Conservation (phyloP, 1,139 yeast species). For the Yamadazyma buinensis region DNA sequence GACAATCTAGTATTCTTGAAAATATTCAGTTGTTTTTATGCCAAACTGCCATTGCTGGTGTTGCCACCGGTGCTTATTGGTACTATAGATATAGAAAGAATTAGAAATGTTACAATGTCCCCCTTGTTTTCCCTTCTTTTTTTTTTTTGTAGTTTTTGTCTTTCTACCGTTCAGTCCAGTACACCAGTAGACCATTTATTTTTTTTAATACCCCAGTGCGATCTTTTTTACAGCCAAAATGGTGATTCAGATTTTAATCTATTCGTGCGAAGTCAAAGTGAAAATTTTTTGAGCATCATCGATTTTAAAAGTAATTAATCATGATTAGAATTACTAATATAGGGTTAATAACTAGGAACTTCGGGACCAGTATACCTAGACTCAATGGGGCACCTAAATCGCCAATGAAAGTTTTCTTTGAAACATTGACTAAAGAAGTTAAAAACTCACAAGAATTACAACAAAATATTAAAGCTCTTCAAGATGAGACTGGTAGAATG, state of each 20-base stretch:
- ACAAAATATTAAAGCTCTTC: slow-evolving; percentile 88
- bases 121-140: too few species aligned
- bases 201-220: too few species aligned
- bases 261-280: slow-evolving; percentile 1
- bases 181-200: too few species aligned
- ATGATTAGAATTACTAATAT: slow-evolving; percentile 1
- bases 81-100: slow-evolving; percentile 12
- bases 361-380: neutral
- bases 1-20: slow-evolving; percentile 45
- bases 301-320: neutral
- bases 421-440: slow-evolving; percentile 89
- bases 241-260: neutral
- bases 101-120: too few species aligned
- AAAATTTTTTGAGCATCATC: slow-evolving; percentile 3
- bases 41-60: slow-evolving; percentile 2
- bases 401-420: slow-evolving; percentile 89
- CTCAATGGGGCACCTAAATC: slow-evolving; percentile 44
- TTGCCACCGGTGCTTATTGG: slow-evolving; percentile 15
- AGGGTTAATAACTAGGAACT: neutral
- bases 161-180: too few species aligned
- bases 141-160: too few species aligned
- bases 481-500: slow-evolving; percentile 93
- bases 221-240: too few species aligned
- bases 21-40: slow-evolving; percentile 19
- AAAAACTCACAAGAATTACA: slow-evolving; percentile 86